These are phyloP conservation scores for Annulohypoxylon nitens DNA, from an alignment of 495 filamentous ascomycete genomes.

Conservation along the genomic window DNA sequence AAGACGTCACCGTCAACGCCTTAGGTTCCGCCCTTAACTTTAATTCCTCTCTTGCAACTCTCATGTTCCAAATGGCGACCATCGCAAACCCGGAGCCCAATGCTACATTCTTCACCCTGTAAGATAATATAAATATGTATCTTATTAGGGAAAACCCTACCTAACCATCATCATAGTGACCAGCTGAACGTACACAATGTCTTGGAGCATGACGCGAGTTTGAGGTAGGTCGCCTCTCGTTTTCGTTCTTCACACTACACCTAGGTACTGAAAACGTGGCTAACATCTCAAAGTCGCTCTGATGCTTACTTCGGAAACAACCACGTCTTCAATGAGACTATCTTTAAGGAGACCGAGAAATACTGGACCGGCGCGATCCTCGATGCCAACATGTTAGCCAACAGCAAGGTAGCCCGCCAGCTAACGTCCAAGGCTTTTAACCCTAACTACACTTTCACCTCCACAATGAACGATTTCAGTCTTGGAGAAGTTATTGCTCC, in stretches of 20 bases:
- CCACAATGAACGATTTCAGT: conserved; percentile 54
- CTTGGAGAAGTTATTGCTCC: conserved; percentile 60
- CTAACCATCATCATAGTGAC: conserved; percentile 42
- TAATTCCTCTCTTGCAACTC: conserved; percentile 50
- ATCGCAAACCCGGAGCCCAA: conserved; percentile 62
- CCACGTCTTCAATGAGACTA: conserved; percentile 59
- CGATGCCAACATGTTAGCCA: conserved; percentile 56
- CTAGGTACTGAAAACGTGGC: background rate
- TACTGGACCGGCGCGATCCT: conserved; percentile 56
- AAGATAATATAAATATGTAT: background rate
- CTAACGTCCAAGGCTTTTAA: conserved; percentile 57
- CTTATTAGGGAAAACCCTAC: background rate
- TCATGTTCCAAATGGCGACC: conserved; percentile 61
- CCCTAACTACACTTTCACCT: conserved; percentile 56
- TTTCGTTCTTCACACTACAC: background rate
- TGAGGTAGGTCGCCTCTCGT: conserved; percentile 53
- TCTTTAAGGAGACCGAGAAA: conserved; percentile 56
- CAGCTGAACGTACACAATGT: conserved; percentile 60
- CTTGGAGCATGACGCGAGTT: conserved; percentile 63
- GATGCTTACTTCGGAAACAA: conserved; percentile 62
- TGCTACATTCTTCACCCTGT: conserved; percentile 63
- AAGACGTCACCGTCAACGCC: conserved; percentile 44
- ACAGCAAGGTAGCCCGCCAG: conserved; percentile 59
- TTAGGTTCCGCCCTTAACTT: conserved; percentile 50
- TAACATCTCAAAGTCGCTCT: conserved; percentile 47